Conservation (phyloP, 257 asterid species). For the Solanum paucissectum region DNA sequence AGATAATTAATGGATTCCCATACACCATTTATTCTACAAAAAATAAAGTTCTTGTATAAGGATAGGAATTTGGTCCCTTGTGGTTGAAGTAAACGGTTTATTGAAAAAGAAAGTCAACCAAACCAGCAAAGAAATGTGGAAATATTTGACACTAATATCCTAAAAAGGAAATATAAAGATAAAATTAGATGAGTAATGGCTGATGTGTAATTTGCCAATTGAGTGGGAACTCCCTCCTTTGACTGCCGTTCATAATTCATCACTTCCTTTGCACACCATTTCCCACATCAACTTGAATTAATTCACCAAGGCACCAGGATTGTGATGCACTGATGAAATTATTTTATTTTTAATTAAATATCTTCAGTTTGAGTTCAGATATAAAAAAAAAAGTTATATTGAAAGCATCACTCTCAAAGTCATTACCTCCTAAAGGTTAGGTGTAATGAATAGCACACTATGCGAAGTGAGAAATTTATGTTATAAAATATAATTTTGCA, state of each 20-base stretch:
- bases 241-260: not conserved
- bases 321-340: too few species aligned
- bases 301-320: too few species aligned
- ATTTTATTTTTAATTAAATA: too few species aligned
- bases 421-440: not conserved
- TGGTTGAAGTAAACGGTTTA: not conserved
- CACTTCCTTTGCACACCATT: not conserved
- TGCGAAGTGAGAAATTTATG: not conserved
- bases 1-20: not conserved
- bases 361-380: too few species aligned
- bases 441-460: not conserved
- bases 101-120: not conserved
- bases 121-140: not conserved
- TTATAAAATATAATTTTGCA: too few species aligned
- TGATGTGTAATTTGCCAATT: conserved; percentile 4
- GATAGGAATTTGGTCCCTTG: not conserved
- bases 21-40: not conserved
- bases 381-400: too few species aligned
- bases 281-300: not conserved
- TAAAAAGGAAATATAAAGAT: conserved; percentile 6
- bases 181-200: not conserved
- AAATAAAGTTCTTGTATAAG: not conserved
- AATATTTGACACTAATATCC: not conserved
- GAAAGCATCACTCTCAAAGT: not conserved
- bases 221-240: not conserved